Percentiles rank a stretch among this genome's conserved stretches.
These are phyloP conservation scores for Gyrodon lividus DNA, from an alignment of 768 basidiomycete genomes.

Conservation along the genomic window DNA sequence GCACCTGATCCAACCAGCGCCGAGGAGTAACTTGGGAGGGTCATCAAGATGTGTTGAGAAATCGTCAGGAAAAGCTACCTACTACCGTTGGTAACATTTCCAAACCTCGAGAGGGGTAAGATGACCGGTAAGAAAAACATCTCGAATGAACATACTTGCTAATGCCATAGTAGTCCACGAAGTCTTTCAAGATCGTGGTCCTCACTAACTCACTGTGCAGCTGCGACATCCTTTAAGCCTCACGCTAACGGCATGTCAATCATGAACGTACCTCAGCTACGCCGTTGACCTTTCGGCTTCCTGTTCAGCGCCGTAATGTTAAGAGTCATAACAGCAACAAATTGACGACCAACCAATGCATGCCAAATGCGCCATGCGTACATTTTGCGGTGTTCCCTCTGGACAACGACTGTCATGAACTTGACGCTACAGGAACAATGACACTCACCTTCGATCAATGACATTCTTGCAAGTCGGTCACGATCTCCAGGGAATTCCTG, in stretches of 20 bases:
- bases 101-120: slow-evolving; percentile 48
- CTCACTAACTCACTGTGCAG: slow-evolving; percentile 88
- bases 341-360: slow-evolving; percentile 56
- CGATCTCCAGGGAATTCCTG: slow-evolving; percentile 86
- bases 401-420: background rate
- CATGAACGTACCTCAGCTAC: slow-evolving; percentile 72
- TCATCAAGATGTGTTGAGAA: background rate
- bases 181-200: slow-evolving; percentile 84
- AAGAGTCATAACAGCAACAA: background rate
- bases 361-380: slow-evolving; percentile 91
- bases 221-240: slow-evolving; percentile 27
- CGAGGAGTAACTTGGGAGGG: slow-evolving; percentile 72
- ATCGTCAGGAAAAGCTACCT: slow-evolving; percentile 30
- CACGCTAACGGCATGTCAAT: background rate
- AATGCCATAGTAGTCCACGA: slow-evolving; percentile 87
- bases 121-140: background rate
- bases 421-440: background rate
- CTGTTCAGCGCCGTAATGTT: slow-evolving; percentile 30
- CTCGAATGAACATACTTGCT: slow-evolving; percentile 53
- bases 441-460: slow-evolving; percentile 77
- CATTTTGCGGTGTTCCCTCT: slow-evolving; percentile 86
- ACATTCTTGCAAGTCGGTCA: slow-evolving; percentile 81
- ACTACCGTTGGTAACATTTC: slow-evolving; percentile 94
- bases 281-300: slow-evolving; percentile 87
- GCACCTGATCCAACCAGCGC: slow-evolving; percentile 83